Evolutionary conservation across 805 yeast genomes (phyloP).

Genomic region (Kluyveromyces aestuarii): DNA sequence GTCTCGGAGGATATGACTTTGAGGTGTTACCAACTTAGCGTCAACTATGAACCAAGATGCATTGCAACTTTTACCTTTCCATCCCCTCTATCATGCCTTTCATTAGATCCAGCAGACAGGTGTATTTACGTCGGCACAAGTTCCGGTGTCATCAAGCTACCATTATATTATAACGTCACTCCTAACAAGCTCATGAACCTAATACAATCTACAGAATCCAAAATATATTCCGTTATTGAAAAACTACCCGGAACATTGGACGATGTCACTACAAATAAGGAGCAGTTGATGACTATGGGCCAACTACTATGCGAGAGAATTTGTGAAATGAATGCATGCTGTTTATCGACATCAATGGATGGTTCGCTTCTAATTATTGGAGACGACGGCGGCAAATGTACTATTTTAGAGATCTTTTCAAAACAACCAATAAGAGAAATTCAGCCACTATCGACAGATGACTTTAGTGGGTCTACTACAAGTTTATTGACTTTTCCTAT

Average conservation of each 20-base stretch:
- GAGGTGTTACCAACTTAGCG: constrained; percentile 52
- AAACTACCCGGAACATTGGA: constrained; percentile 24
- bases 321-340: constrained; percentile 34
- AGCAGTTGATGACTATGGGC: constrained; percentile 17
- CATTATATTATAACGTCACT: constrained; percentile 23
- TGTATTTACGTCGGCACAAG: constrained; percentile 59
- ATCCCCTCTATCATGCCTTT: constrained; percentile 44
- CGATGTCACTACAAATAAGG: constrained; percentile 5
- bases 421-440: constrained; percentile 58
- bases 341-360: constrained; percentile 57
- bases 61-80: constrained; percentile 68
- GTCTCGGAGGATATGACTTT: constrained; percentile 68
- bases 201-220: constrained; percentile 27
- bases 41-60: constrained; percentile 24
- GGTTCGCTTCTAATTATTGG: constrained; percentile 70
- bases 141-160: constrained; percentile 38
- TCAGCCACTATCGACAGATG: constrained; percentile 21
- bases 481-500: constrained; percentile 13
- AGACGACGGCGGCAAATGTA: constrained; percentile 59
- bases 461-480: constrained; percentile 19
- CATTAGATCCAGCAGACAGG: constrained; percentile 73
- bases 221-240: constrained; percentile 41
- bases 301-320: constrained; percentile 20
- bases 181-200: constrained; percentile 37
- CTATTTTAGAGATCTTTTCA: constrained; percentile 59